Base-by-base conservation (phyloP, 2,329 filamentous ascomycete species). In the Gremmenia infestans region DNA sequence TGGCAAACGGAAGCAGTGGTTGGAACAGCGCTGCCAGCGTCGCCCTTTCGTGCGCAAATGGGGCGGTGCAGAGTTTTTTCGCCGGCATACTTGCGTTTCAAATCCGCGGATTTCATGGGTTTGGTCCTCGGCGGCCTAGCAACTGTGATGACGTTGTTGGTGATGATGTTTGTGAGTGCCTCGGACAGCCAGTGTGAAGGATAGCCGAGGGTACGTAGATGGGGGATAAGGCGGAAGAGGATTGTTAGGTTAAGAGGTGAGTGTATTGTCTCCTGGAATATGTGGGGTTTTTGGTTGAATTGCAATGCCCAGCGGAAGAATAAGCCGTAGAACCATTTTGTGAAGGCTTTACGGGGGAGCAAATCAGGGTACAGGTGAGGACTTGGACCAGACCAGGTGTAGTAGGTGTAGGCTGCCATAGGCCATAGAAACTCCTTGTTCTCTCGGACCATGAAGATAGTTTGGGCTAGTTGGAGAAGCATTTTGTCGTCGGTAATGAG, bases 101-200 rank as follows among this genome's bases (percentile, higher is more conserved):
- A n/a, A 17, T 56, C 53, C 14, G 39, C 36, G 6, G 43, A n/a
- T 17, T 32, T 43, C 15, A 47, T 50, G 12, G 54, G 57, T 1
- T 37, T 39, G 2, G 49, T 25, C 8, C 42, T 35, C 9, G 60
- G 56, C 3, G 59, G 56, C 2, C 54, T 50, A 9, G 42, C 40
- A 3, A 47, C 56, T 5, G 57, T 63, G 6, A 22, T 28, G 12
- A 63, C 51, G 15, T 50, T 60, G 43, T 54, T 48, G 11, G 47
- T 17, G 12, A 62, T 37, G 36, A 62, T 59, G 15, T 49, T 59
- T 25, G n/a, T 48, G 3, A 63, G 48, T 9, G 37, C 17, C 37
- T 62, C 56, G 12, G 56, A 58, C 6, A 63, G 37, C 60, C 58
- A 62, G 42, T 63, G 56, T n/a, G 54, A 53, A 8, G 56, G 60